A percentile compares a stretch with the other conserved stretches of the same genome.
Evolutionary conservation across 495 filamentous ascomycete genomes (phyloP).

Genomic region (Penicillium malachiteum): DNA sequence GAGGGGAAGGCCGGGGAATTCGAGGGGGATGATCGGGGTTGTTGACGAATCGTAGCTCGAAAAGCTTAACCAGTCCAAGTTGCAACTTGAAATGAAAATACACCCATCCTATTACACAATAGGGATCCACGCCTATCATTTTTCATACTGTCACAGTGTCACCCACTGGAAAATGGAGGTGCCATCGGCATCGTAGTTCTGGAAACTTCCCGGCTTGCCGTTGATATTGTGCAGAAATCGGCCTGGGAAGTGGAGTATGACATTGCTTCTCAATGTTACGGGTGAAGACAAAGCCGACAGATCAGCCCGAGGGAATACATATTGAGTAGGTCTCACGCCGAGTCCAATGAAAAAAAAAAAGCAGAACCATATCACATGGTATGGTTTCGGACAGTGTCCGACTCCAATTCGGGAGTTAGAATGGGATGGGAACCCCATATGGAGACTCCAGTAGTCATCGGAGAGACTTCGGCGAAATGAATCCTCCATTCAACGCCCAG

Average conservation of each 20-base stretch:
- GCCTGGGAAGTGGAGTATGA: conserved; percentile 9
- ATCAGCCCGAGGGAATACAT: background rate
- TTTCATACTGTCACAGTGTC: background rate
- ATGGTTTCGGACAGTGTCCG: conserved; percentile 15
- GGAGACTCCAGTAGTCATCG: conserved; percentile 20
- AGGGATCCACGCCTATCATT: background rate
- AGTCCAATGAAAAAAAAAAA: conserved; percentile 4
- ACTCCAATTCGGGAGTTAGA: background rate
- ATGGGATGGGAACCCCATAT: conserved; percentile 18
- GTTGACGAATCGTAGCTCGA: conserved; percentile 13
- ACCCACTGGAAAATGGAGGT: background rate
- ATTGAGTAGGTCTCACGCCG: background rate
- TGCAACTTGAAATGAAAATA: conserved; percentile 3
- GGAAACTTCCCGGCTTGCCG: conserved; percentile 27
- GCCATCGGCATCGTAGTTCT: conserved; percentile 11
- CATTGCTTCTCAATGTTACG: background rate
- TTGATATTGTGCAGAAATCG: conserved; percentile 2
- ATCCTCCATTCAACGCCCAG: conserved; percentile 8
- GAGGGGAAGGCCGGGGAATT: conserved; percentile 17
- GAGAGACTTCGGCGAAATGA: conserved; percentile 25
- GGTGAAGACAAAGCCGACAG: conserved; percentile 14
- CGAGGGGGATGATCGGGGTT: conserved; percentile 10
- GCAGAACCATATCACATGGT: background rate
- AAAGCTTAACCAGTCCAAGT: conserved; percentile 12
- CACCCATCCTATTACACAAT: no score